Evolutionary conservation across 306 rosid genomes (phyloP).

Genomic region (Oemleria cerasiformis): DNA sequence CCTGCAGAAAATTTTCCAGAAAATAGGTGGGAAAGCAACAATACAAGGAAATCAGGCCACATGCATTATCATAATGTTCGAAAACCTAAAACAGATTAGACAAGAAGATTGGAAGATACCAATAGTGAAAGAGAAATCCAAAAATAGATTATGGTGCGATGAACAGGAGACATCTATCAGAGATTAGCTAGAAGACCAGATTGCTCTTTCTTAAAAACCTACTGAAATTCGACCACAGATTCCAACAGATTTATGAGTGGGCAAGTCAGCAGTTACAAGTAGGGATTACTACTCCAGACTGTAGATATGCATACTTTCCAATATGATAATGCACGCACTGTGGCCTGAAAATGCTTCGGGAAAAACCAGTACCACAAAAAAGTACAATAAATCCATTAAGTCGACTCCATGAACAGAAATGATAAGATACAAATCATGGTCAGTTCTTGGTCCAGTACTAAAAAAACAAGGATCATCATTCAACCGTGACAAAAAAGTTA

Average conservation of each 20-base stretch:
- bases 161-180: background rate
- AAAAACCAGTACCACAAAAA: background rate
- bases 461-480: slow-evolving; percentile 1
- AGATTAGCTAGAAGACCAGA: background rate
- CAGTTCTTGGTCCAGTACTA: background rate
- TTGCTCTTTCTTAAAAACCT: background rate
- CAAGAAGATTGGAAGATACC: background rate
- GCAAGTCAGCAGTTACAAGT: background rate
- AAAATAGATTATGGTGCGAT: background rate
- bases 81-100: background rate
- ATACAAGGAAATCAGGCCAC: background rate
- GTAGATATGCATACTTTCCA: background rate
- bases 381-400: background rate
- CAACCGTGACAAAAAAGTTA: background rate
- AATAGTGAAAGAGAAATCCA: background rate
- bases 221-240: background rate
- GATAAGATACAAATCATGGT: background rate
- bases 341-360: background rate
- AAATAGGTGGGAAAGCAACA: background rate
- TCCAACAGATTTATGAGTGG: background rate
- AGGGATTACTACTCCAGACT: background rate
- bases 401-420: background rate
- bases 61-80: background rate
- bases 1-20: slow-evolving; percentile 1
- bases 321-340: background rate